A percentile compares a stretch with the other conserved stretches of the same genome.
Evolutionary conservation across 2,329 filamentous ascomycete genomes (phyloP).

Genomic region (Calonectria pseudoturangicola): DNA sequence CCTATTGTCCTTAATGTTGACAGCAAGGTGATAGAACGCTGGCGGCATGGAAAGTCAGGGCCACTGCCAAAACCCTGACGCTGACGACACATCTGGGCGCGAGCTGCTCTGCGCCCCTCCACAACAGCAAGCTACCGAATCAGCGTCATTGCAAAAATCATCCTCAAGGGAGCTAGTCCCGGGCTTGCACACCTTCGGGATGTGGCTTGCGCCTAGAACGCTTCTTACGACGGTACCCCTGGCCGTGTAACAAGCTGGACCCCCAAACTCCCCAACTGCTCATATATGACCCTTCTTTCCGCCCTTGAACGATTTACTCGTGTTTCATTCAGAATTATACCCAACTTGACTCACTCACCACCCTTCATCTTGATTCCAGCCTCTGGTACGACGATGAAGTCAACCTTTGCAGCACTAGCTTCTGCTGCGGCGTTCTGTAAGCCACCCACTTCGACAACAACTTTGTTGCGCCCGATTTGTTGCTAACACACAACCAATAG

Average conservation of each 20-base stretch:
- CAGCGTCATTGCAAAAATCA: conserved; percentile 22
- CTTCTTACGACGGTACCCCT: conserved; percentile 34
- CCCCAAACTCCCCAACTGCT: conserved; percentile 7
- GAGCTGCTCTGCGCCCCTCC: conserved; percentile 23
- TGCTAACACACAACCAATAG: conserved; percentile 41
- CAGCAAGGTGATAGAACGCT: conserved; percentile 18
- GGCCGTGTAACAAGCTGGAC: conserved; percentile 25
- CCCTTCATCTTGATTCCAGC: neutral
- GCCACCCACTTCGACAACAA: conserved; percentile 7
- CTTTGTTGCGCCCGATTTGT: neutral
- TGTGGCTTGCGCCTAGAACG: conserved; percentile 40
- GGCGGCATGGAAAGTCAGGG: conserved; percentile 23
- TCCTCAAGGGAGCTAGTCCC: conserved; percentile 31
- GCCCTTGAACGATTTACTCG: neutral
- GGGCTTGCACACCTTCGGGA: conserved; percentile 33
- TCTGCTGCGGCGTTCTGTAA: conserved; percentile 48
- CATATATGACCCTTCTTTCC: conserved; percentile 34
- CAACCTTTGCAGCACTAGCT: conserved; percentile 42
- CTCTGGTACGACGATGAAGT: conserved; percentile 47
- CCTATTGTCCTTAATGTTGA: conserved; percentile 29
- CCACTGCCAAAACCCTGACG: conserved; percentile 27
- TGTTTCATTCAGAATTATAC: neutral
- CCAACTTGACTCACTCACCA: neutral
- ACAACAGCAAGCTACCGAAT: conserved; percentile 19
- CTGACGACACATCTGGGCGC: conserved; percentile 36